phyloP scores from a whole-genome alignment of 305 asterid genomes.

The Striga hermonthica region DNA sequence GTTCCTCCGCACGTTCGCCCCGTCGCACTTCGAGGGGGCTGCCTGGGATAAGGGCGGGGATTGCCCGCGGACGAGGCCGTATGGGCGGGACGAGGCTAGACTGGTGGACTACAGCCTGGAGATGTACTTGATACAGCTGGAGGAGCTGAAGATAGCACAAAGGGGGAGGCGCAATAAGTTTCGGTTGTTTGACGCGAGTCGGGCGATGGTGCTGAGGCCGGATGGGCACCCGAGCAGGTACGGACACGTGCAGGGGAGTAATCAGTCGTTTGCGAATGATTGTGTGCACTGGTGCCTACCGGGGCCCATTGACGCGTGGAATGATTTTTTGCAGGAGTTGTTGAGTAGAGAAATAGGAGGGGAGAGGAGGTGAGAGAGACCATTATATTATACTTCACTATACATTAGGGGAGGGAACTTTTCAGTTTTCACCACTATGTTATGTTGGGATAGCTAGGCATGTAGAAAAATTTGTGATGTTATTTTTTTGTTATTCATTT shows the following conservation, averaged over 20 bases:
- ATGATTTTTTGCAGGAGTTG: conserved; percentile 57
- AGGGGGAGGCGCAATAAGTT: conserved; percentile 46
- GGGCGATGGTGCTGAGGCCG: conserved; percentile 61
- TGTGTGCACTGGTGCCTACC: conserved; percentile 83
- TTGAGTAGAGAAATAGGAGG: conserved; percentile 40
- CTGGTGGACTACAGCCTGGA: conserved; percentile 54
- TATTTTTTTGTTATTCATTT: too few species aligned
- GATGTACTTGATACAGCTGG: conserved; percentile 57
- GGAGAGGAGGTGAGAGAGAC: not conserved
- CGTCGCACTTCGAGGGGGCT: conserved; percentile 86
- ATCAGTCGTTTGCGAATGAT: conserved; percentile 47
- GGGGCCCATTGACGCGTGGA: conserved; percentile 75
- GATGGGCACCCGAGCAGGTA: conserved; percentile 76
- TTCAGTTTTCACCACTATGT: too few species aligned
- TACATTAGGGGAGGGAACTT: too few species aligned
- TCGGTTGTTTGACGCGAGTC: conserved; percentile 53
- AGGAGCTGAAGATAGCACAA: conserved; percentile 64
- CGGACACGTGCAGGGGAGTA: conserved; percentile 46
- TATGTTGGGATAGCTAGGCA: too few species aligned
- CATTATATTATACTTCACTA: too few species aligned
- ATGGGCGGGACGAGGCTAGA: conserved; percentile 38
- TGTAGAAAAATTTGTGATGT: too few species aligned
- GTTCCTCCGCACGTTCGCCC: conserved; percentile 64
- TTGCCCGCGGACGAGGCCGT: conserved; percentile 62
- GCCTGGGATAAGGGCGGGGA: conserved; percentile 83